Evolutionary conservation across 2,329 filamentous ascomycete genomes (phyloP).

Genomic region (Dothideomycetes sp.): DNA sequence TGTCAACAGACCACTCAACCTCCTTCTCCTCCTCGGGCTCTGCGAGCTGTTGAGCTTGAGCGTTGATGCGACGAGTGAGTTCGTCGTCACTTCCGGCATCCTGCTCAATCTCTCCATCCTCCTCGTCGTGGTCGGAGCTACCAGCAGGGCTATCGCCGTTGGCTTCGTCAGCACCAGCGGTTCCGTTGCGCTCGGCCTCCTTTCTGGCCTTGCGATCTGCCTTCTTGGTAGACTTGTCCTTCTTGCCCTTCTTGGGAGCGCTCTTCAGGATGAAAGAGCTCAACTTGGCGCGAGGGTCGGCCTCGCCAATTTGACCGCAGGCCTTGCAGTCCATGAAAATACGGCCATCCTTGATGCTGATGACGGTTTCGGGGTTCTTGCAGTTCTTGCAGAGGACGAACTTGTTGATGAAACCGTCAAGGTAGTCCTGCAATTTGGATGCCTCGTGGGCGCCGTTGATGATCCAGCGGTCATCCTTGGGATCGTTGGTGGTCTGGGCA

Average conservation of each 20-base stretch:
- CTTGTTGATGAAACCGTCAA: constrained; percentile 96
- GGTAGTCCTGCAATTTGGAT: constrained; percentile 90
- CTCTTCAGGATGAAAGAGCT: constrained; percentile 97
- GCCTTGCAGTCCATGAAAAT: constrained; percentile 98
- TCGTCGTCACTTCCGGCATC: constrained; percentile 85
- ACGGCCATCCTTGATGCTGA: constrained; percentile 85
- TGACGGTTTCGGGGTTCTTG: constrained; percentile 98
- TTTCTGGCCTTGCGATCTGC: constrained; percentile 78
- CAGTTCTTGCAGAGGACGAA: constrained; percentile 99
- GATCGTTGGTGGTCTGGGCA: constrained; percentile 96
- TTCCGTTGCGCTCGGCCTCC: constrained; percentile 48
- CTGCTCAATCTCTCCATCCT: constrained; percentile 55
- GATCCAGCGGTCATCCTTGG: constrained; percentile 97
- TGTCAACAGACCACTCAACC: constrained; percentile 91
- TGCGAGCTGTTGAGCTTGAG: constrained; percentile 63
- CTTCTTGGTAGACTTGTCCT: constrained; percentile 93
- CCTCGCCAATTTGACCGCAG: constrained; percentile 85
- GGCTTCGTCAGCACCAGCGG: constrained; percentile 41
- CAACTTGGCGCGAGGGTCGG: constrained; percentile 89
- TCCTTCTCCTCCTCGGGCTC: constrained; percentile 63
- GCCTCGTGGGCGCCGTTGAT: constrained; percentile 98
- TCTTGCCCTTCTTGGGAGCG: constrained; percentile 85
- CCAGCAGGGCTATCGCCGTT: constrained; percentile 56
- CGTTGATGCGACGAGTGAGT: constrained; percentile 66
- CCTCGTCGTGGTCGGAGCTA: constrained; percentile 47